Conservation (phyloP, 306 rosid genomes). For the Fagus sylvatica region DNA sequence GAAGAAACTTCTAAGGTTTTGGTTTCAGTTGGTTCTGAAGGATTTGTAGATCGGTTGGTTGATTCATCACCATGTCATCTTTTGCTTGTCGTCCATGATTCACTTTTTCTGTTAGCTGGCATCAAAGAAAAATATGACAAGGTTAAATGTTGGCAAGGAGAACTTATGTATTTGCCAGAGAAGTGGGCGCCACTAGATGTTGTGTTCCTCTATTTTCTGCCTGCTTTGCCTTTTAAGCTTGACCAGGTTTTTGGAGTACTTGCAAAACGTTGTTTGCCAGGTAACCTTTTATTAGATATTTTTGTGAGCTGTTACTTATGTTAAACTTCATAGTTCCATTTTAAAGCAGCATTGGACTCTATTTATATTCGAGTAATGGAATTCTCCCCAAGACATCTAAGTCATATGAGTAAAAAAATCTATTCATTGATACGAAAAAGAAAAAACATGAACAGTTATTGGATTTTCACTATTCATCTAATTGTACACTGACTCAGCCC, state of each 20-base stretch:
- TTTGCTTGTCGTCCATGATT: conserved; percentile 69
- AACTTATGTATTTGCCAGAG: conserved; percentile 62
- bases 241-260: conserved; percentile 57
- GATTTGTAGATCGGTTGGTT: conserved; percentile 65
- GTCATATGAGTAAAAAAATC: neutral
- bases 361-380: neutral
- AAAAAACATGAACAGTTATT: neutral
- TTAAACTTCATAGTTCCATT: neutral
- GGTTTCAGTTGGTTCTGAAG: conserved; percentile 72
- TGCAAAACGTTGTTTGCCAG: conserved; percentile 52
- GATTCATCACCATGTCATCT: conserved; percentile 39
- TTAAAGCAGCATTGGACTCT: neutral
- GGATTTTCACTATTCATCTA: neutral
- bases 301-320: neutral
- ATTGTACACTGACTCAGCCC: neutral
- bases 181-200: conserved; percentile 75
- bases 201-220: conserved; percentile 81
- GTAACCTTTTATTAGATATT: conserved; percentile 31
- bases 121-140: conserved; percentile 72
- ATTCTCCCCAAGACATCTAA: neutral
- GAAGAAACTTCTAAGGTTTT: conserved; percentile 65
- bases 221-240: conserved; percentile 67
- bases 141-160: conserved; percentile 97
- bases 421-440: neutral
- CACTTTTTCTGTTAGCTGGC: conserved; percentile 65